phyloP scores from a whole-genome alignment of 1,284 basidiomycete species.

The Blastosporella zonata region DNA sequence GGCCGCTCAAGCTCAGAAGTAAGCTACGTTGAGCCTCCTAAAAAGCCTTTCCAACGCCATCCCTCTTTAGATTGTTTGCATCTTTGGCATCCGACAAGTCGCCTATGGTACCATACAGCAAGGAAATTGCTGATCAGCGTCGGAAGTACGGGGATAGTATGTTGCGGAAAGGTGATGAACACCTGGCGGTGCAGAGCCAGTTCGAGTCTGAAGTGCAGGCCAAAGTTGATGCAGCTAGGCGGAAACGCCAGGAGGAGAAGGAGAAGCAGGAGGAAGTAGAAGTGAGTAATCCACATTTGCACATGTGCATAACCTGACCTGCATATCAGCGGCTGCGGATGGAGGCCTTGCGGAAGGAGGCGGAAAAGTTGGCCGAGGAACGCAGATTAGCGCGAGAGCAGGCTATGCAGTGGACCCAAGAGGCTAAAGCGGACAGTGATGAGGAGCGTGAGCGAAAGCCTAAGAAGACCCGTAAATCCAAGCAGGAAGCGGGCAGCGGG shows the following conservation, averaged over 20 bases:
- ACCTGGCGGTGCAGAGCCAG: constrained; percentile 68
- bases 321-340: constrained; percentile 48
- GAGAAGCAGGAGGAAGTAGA: constrained; percentile 57
- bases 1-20: constrained; percentile 89
- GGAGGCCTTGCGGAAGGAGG: constrained; percentile 58
- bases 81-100: constrained; percentile 75
- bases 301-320: neutral
- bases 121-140: constrained; percentile 85
- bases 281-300: constrained; percentile 35
- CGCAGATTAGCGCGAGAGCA: constrained; percentile 76
- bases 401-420: constrained; percentile 71
- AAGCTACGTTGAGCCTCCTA: constrained; percentile 19
- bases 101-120: constrained; percentile 74
- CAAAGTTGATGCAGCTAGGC: constrained; percentile 71
- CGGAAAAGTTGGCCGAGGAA: constrained; percentile 71
- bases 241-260: constrained; percentile 63
- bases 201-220: constrained; percentile 75
- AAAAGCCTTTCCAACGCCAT: neutral
- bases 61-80: constrained; percentile 65
- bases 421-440: constrained; percentile 66
- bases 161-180: constrained; percentile 76
- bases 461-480: constrained; percentile 56
- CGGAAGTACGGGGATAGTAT: constrained; percentile 85
- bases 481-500: constrained; percentile 50
- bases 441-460: constrained; percentile 70